Conservation (phyloP, 1,284 basidiomycete genomes). For the Cryptococcus sp. region DNA sequence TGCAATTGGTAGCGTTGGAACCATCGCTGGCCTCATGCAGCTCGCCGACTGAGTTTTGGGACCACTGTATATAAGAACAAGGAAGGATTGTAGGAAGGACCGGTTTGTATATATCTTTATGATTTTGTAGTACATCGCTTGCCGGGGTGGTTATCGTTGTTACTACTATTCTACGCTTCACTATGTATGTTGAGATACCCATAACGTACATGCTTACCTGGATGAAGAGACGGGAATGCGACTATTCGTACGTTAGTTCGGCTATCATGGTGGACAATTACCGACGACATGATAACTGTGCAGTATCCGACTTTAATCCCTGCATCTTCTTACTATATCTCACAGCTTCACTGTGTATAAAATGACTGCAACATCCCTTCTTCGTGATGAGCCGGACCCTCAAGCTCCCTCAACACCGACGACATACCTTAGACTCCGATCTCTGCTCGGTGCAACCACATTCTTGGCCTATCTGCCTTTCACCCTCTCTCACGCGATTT, state of each 20-base stretch:
- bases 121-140: background rate
- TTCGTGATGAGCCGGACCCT: no score
- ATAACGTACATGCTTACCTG: background rate
- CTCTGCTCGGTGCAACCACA: no score
- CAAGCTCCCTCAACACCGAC: no score
- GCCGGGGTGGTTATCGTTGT: background rate
- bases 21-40: slow-evolving; percentile 33
- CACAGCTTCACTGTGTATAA: no score
- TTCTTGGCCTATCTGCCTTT: no score
- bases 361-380: no score
- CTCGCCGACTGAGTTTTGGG: slow-evolving; percentile 13
- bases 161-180: background rate
- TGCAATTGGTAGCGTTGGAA: slow-evolving; percentile 28
- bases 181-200: background rate
- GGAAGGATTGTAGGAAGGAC: background rate
- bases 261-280: background rate
- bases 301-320: background rate
- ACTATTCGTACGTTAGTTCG: background rate
- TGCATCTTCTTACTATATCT: background rate
- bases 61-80: background rate
- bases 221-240: background rate
- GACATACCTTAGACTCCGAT: no score
- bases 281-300: background rate
- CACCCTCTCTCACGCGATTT: no score
- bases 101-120: background rate